Base-by-base conservation (phyloP, 1,139 yeast species). In the Entelexis paramagnoliae region DNA sequence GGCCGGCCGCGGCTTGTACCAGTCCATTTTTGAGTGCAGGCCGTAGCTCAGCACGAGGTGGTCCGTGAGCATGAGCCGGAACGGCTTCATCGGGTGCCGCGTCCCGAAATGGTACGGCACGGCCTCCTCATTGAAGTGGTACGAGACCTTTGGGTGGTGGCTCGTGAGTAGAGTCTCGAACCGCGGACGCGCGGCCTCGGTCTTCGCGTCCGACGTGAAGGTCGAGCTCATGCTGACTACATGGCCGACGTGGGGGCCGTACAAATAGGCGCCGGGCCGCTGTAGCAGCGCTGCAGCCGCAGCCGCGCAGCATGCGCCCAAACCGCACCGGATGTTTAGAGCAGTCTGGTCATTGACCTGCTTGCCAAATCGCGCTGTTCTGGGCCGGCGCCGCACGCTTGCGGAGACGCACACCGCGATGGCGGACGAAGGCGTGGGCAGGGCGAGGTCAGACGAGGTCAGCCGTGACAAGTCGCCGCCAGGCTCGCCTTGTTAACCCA, bases 41-140 rank as follows among this genome's bases (percentile, higher is more conserved):
- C 87, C 87, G 68, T 91, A 91, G 6, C 85, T 80, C 26, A 83
- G 78, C 44, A 91, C 93, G 58, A 91, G 70, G 66, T 88, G 96
- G 68, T 91, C 97, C 0, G 98, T 91, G 19, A 91, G 74, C 89
- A 89, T 83, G 53, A 91, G 72, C 56, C 98, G 71, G 66, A 91
- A 87, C n/a, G 98, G 98, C 64, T 91, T 91, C 98, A 91, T 91
- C 13, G 98, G 98, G 68, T 91, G 98, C 55, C 81, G 77, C 0
- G 87, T 84, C 14, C 97, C 97, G 67, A 84, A 88, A 63, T 87
- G 96, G 67, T 81, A 87, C 60, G 80, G 63, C 4, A 87, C 75
- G 0, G 83, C 95, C 52, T 82, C 80, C 35, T 93, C 87, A 65
- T 88, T 88, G 68, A 78, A 87, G 66, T 88, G 96, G 66, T 88